Base-by-base conservation (phyloP, 108 stramenopile species). In the Poteriospumella lacustris region DNA sequence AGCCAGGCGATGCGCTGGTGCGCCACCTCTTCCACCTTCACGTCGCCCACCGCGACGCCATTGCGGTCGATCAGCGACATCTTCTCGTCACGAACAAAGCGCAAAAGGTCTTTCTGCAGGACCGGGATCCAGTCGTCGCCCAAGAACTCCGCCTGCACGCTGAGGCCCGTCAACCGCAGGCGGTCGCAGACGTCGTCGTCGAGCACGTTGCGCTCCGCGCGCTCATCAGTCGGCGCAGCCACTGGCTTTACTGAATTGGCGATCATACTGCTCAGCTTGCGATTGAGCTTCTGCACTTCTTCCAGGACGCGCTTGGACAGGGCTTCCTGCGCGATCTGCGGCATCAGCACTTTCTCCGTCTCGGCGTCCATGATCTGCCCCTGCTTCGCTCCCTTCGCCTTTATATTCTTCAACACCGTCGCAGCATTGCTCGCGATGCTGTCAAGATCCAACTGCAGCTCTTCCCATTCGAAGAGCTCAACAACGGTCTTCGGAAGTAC, bases 1-100 rank as follows among this genome's bases (percentile, higher is more conserved):
- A 83, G 67, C 82, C 82, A 83, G 0, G 80, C 78, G 68, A 83
- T 83, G 31, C 68, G 72, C 67, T 26, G 36, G 3, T 3, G 31
- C 3, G 60, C 24, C 31, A 33, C 9, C 28, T 5, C 31, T 64
- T 64, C 31, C 29, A n/a, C n/a, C 12, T 64, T 64, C 12, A 19
- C 31, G 29, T 33, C 24, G 3, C 36, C 41, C 15, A 73, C 42
- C 12, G 42, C 47, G 5, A 28, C 70, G 41, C 70, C 70, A 36
- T 42, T 73, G 26, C 33, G 12, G 41, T 73, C 28, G 36, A 73
- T 73, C 9, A 12, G 9, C 3, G 70, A 52, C 70, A 73, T 73
- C 28, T 56, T 73, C 41, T 73, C 70, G 19, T 73, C 41, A 3
- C n/a, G 31, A 9, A 33, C 12, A 31, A 52, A 73, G 12, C 70